phyloP scores from a whole-genome alignment of 495 filamentous ascomycete species.

The Daldinia vernicosa region DNA sequence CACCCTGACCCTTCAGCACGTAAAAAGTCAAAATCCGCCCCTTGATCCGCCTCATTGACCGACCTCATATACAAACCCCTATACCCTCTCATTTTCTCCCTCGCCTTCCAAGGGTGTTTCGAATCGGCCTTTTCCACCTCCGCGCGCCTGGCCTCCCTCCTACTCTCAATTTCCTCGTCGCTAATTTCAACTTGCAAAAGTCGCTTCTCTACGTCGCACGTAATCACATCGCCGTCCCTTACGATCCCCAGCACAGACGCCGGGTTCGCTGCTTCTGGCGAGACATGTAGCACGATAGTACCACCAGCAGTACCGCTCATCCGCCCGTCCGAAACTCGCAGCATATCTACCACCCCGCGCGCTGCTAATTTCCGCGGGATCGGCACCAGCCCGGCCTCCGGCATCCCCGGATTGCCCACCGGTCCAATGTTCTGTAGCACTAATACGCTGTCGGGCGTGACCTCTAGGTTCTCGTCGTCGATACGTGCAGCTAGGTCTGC shows the following conservation, averaged over 20 bases:
- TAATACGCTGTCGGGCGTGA: constrained; percentile 63
- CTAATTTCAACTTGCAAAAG: constrained; percentile 57
- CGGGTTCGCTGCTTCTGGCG: constrained; percentile 67
- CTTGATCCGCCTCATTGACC: constrained; percentile 71
- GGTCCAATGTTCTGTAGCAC: constrained; percentile 70
- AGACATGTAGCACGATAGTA: constrained; percentile 72
- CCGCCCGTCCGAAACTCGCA: constrained; percentile 70
- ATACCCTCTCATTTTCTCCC: constrained; percentile 64
- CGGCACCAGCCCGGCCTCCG: constrained; percentile 71
- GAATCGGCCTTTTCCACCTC: constrained; percentile 18
- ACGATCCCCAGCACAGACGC: constrained; percentile 67
- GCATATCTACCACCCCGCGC: constrained; percentile 70
- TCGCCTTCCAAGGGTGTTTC: constrained; percentile 46
- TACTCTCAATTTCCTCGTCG: constrained; percentile 56
- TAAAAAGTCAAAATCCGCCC: constrained; percentile 73
- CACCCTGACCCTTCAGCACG: constrained; percentile 49
- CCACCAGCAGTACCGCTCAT: constrained; percentile 77
- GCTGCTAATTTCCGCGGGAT: constrained; percentile 69
- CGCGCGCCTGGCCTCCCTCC: constrained; percentile 51
- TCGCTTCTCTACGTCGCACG: constrained; percentile 59
- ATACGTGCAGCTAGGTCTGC: constrained; percentile 66
- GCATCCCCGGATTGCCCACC: constrained; percentile 73
- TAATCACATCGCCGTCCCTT: constrained; percentile 65
- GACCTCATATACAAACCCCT: constrained; percentile 69
- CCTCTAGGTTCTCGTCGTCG: constrained; percentile 63